Conservation (phyloP, 257 asterid genomes). For the Nicotiana benthamiana region DNA sequence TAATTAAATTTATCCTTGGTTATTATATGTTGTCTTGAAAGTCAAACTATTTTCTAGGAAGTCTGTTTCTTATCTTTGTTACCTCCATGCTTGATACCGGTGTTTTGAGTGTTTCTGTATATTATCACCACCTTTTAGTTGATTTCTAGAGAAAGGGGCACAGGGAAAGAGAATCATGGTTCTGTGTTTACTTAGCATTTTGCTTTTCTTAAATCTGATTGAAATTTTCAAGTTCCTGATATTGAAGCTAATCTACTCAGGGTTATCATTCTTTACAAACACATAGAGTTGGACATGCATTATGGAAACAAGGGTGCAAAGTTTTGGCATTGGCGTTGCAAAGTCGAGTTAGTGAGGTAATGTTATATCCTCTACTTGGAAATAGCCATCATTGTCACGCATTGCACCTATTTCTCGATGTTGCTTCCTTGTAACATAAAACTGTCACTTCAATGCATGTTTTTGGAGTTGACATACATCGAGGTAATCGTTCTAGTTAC, state of each 20-base stretch:
- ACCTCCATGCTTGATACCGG: neutral
- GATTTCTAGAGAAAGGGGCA: neutral
- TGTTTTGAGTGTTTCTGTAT: neutral
- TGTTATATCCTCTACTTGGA: neutral
- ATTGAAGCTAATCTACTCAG: conserved; percentile 10
- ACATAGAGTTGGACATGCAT: conserved; percentile 37
- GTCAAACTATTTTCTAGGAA: neutral
- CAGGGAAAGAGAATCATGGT: neutral
- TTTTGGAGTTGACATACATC: conserved; percentile 44
- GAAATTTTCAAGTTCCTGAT: neutral
- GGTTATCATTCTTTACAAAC: conserved; percentile 43
- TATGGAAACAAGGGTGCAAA: conserved; percentile 39
- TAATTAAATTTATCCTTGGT: neutral
- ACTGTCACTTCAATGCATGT: conserved; percentile 19
- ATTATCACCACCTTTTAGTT: neutral
- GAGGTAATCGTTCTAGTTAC: conserved; percentile 19
- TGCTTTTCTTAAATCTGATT: neutral
- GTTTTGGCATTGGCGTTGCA: conserved; percentile 37
- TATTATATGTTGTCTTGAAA: neutral
- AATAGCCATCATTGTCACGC: neutral
- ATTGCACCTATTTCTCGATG: neutral
- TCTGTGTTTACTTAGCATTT: neutral
- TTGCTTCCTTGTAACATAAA: neutral
- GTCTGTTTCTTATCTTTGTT: neutral
- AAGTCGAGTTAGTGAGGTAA: conserved; percentile 43